These are phyloP conservation scores for Tricholoma sp. DNA, from an alignment of 768 basidiomycete species.

Conservation along the genomic window DNA sequence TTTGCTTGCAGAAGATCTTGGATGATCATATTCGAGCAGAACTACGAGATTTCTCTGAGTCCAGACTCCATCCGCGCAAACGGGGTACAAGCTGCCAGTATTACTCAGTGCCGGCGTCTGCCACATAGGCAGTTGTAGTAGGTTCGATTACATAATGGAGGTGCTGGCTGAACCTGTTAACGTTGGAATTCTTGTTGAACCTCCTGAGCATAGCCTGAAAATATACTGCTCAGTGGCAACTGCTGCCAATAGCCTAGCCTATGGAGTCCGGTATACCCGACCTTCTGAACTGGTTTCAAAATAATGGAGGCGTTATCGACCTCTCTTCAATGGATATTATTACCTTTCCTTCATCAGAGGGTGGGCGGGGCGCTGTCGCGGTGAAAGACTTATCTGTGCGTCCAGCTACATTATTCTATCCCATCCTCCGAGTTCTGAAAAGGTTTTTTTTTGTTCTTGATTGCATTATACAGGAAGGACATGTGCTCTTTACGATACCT, in stretches of 20 bases:
- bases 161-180: background rate
- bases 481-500: conserved; percentile 80
- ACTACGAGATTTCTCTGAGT: background rate
- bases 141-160: background rate
- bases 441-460: background rate
- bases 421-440: background rate
- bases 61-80: background rate
- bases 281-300: conserved; percentile 49
- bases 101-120: too few species aligned
- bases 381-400: conserved; percentile 66
- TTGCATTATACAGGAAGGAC: conserved; percentile 52
- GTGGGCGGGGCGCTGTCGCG: conserved; percentile 74
- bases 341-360: conserved; percentile 42
- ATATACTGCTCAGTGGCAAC: too few species aligned
- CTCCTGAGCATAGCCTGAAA: background rate
- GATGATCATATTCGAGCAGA: conserved; percentile 8
- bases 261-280: background rate
- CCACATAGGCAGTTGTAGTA: too few species aligned
- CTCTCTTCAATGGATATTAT: conserved; percentile 37
- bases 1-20: conserved; percentile 41
- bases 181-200: background rate
- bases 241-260: too few species aligned
- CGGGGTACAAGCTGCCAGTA: background rate
- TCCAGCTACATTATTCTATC: background rate
- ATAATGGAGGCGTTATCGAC: conserved; percentile 49